These are phyloP conservation scores for Colletotrichum lini DNA, from an alignment of 2,329 filamentous ascomycete species.

Conservation along the genomic window DNA sequence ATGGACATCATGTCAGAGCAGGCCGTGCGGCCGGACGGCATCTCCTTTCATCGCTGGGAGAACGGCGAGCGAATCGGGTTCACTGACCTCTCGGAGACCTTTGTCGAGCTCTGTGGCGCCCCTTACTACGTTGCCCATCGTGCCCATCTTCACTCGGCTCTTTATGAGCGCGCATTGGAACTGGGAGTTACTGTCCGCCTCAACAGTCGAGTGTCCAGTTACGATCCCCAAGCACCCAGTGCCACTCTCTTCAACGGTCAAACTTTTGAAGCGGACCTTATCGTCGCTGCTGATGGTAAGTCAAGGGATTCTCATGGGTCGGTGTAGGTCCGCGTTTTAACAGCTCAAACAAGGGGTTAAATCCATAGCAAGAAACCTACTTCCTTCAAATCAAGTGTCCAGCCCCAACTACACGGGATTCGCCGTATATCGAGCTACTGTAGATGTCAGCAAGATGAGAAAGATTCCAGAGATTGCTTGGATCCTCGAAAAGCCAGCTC, in stretches of 20 bases:
- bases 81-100: conserved; percentile 44
- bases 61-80: conserved; percentile 46
- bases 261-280: conserved; percentile 48
- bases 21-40: conserved; percentile 43
- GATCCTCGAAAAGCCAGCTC: conserved; percentile 55
- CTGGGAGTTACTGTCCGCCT: conserved; percentile 47
- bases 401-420: conserved; percentile 52
- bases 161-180: conserved; percentile 47
- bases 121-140: conserved; percentile 54
- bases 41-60: conserved; percentile 47
- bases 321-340: no score
- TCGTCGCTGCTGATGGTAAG: conserved; percentile 55
- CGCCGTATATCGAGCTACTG: conserved; percentile 58
- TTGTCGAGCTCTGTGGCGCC: conserved; percentile 47
- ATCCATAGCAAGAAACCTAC: conserved; percentile 47
- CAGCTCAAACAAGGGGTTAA: conserved; percentile 47
- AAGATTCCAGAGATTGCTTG: conserved; percentile 53
- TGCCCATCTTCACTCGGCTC: conserved; percentile 52
- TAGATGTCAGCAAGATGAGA: conserved; percentile 55
- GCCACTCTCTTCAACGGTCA: conserved; percentile 46
- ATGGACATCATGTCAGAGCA: conserved; percentile 45
- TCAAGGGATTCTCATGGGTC: background rate
- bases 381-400: conserved; percentile 36
- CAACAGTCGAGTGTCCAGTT: conserved; percentile 45
- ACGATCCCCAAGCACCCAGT: conserved; percentile 45